Percentiles rank a stretch among this genome's conserved stretches.
These are phyloP conservation scores for Fusarium tanahbumbuense DNA, from an alignment of 2,329 filamentous ascomycete genomes.

Conservation along the genomic window DNA sequence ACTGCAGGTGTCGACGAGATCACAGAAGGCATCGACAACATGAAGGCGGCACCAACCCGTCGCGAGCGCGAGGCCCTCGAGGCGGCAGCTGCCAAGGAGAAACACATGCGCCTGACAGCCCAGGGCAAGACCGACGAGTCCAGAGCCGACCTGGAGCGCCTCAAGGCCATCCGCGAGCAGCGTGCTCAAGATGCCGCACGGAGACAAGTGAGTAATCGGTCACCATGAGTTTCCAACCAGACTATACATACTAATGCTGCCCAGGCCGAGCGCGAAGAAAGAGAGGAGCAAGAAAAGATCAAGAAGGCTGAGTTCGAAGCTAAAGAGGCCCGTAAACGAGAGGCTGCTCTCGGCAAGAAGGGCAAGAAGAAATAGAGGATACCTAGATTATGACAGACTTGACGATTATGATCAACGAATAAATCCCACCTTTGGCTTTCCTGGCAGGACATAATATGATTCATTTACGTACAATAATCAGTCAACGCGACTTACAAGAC, in stretches of 20 bases:
- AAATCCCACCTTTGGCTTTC: neutral
- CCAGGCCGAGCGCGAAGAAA: constrained; percentile 70
- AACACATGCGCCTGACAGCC: constrained; percentile 90
- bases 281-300: constrained; percentile 62
- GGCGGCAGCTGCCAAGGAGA: constrained; percentile 88
- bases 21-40: constrained; percentile 66
- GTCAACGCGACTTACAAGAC: neutral
- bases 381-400: neutral
- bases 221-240: too few species aligned
- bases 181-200: constrained; percentile 84
- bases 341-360: constrained; percentile 62
- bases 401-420: constrained; percentile 9
- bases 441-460: neutral
- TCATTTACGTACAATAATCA: neutral
- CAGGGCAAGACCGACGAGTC: constrained; percentile 98
- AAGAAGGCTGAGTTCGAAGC: constrained; percentile 65
- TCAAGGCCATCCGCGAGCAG: constrained; percentile 85
- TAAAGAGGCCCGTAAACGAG: constrained; percentile 65
- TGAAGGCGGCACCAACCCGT: constrained; percentile 60
- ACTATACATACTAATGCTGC: constrained; percentile 36
- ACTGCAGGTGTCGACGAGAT: constrained; percentile 60
- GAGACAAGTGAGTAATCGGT: constrained; percentile 71
- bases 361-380: constrained; percentile 58
- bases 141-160: constrained; percentile 84
- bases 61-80: constrained; percentile 80